Evolutionary conservation across 164 flowering plant species (phyloP).

Genomic region (Vitis vinifera): DNA sequence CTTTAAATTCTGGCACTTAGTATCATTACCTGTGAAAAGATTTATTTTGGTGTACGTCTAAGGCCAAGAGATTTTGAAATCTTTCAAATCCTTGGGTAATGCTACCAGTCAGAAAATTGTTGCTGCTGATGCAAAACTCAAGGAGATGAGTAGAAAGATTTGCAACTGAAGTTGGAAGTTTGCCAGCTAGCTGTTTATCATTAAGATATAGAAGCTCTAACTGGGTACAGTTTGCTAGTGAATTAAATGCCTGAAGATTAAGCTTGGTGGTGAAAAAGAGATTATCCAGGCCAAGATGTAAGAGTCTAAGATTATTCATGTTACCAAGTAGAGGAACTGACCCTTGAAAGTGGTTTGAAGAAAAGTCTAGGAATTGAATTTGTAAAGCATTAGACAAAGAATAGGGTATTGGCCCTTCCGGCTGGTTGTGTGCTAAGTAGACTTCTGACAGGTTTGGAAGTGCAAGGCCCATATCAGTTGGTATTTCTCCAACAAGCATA

Average conservation of each 20-base stretch:
- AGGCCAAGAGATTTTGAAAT: slow-evolving; percentile 10
- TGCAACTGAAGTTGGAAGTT: slow-evolving; percentile 12
- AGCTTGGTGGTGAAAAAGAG: slow-evolving; percentile 8
- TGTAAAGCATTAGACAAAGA: slow-evolving; percentile 3
- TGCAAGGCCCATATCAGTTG: not conserved
- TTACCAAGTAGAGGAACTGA: slow-evolving; percentile 7
- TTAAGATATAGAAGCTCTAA: not conserved
- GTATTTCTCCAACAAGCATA: slow-evolving; percentile 5
- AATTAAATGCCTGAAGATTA: slow-evolving; percentile 7
- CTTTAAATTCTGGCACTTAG: slow-evolving; percentile 4
- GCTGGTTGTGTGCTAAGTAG: slow-evolving; percentile 2
- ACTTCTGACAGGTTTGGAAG: slow-evolving; percentile 7
- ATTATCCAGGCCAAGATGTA: slow-evolving; percentile 6
- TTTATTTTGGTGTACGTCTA: slow-evolving; percentile 9
- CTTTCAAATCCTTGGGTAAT: slow-evolving; percentile 5
- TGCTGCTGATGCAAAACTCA: slow-evolving; percentile 6
- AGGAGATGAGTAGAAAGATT: slow-evolving; percentile 12
- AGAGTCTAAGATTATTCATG: not conserved
- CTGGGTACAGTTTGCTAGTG: slow-evolving; percentile 6
- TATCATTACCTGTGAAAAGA: slow-evolving; percentile 4
- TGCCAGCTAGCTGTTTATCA: slow-evolving; percentile 3
- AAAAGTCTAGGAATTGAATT: slow-evolving; percentile 17
- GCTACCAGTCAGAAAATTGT: slow-evolving; percentile 5
- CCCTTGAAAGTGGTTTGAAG: slow-evolving; percentile 12
- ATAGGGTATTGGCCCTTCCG: slow-evolving; percentile 6